These are phyloP conservation scores for Hamamelis virginiana DNA, from an alignment of 164 flowering plant genomes.

Conservation along the genomic window DNA sequence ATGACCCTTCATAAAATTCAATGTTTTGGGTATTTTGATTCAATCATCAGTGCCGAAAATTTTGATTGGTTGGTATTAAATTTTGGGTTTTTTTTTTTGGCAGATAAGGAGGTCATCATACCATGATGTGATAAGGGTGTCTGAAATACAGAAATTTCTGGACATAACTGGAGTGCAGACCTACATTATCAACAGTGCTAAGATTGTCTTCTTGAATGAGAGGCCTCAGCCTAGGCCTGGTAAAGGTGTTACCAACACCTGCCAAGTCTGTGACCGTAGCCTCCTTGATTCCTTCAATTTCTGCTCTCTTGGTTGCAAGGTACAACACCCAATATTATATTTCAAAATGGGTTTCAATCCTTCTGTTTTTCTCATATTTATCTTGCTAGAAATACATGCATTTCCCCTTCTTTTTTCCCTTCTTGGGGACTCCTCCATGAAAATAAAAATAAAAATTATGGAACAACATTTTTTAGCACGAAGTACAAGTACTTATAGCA, in stretches of 20 bases:
- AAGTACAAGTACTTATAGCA: too few relatives aligned
- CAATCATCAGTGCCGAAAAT: too few relatives aligned
- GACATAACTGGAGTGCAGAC: conserved; percentile 55
- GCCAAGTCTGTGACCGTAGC: conserved; percentile 46
- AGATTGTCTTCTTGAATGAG: conserved; percentile 54
- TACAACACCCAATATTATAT: conserved; percentile 11
- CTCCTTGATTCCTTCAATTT: conserved; percentile 49
- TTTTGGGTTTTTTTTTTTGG: not conserved
- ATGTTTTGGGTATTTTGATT: too few relatives aligned
- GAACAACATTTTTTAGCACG: too few relatives aligned
- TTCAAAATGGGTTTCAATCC: too few relatives aligned
- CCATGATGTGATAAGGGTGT: conserved; percentile 57
- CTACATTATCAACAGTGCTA: conserved; percentile 56
- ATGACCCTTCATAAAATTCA: too few relatives aligned
- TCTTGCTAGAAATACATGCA: too few relatives aligned
- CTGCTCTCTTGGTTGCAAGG: conserved; percentile 65
- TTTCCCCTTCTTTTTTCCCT: too few relatives aligned
- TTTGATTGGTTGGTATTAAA: not conserved
- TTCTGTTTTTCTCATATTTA: not conserved
- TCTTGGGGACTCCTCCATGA: too few relatives aligned
- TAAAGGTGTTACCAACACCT: conserved; percentile 48
- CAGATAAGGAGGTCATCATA: conserved; percentile 61
- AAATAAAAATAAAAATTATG: too few relatives aligned
- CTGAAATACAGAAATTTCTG: conserved; percentile 50
- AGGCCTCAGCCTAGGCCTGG: conserved; percentile 60